phyloP scores from a whole-genome alignment of 768 basidiomycete species.

The Boletus bicolor region DNA sequence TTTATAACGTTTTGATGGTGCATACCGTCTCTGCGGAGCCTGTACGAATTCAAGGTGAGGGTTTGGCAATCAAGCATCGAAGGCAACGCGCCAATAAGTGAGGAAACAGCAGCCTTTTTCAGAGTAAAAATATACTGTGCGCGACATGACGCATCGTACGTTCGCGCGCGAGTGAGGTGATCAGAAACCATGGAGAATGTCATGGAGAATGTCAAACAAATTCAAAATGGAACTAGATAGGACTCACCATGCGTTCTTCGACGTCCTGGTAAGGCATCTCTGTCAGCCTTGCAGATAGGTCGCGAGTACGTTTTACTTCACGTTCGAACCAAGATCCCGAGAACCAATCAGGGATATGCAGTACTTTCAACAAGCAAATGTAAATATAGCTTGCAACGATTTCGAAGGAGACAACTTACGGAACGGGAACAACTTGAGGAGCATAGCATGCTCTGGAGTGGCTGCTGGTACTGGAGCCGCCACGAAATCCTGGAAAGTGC shows the following conservation, averaged over 20 bases:
- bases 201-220: not conserved
- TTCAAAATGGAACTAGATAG: not conserved
- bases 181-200: not conserved
- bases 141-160: not conserved
- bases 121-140: not conserved
- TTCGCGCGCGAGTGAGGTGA: not conserved
- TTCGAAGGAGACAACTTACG: not conserved
- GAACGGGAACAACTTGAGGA: conserved; percentile 3
- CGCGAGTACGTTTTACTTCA: not conserved
- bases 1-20: too few species aligned
- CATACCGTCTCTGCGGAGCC: not conserved
- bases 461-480: not conserved
- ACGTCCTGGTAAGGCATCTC: not conserved
- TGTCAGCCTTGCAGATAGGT: not conserved
- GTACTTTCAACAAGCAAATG: conserved; percentile 9
- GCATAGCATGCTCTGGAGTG: not conserved
- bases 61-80: too few species aligned
- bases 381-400: not conserved
- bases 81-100: too few species aligned
- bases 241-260: not conserved
- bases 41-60: not conserved
- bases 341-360: conserved; percentile 21
- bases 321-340: conserved; percentile 1
- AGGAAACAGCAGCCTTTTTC: too few species aligned
- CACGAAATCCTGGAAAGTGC: not conserved